phyloP scores from a whole-genome alignment of 805 yeast genomes.

The Kodamaea kakaduensis region DNA sequence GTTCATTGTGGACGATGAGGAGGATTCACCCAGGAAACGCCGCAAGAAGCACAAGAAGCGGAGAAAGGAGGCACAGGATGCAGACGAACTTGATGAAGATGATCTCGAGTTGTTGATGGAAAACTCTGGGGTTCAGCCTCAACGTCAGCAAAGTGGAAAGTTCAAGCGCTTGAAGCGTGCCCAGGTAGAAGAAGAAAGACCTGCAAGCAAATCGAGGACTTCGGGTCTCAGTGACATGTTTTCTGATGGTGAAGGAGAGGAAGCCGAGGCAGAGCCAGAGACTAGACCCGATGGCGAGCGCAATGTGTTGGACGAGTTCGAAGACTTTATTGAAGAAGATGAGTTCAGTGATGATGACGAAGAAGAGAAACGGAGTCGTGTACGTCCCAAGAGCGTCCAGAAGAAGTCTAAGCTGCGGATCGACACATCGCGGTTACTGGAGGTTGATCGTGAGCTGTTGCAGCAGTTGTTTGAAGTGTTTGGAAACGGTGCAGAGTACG shows the following conservation, averaged over 20 bases:
- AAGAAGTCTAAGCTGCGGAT: conserved; percentile 40
- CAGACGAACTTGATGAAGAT: conserved; percentile 85
- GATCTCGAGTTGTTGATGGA: conserved; percentile 90
- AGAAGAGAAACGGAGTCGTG: conserved; percentile 30
- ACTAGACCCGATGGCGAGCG: conserved; percentile 19
- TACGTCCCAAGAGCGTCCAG: conserved; percentile 30
- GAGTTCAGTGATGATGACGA: conserved; percentile 84
- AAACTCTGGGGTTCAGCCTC: conserved; percentile 72
- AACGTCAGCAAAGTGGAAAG: conserved; percentile 35
- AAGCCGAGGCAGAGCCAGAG: conserved; percentile 19
- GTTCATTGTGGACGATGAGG: conserved; percentile 87
- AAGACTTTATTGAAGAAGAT: conserved; percentile 96
- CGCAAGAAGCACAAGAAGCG: conserved; percentile 41
- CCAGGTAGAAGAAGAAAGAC: conserved; percentile 34
- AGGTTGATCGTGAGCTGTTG: conserved; percentile 81
- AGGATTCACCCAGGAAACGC: conserved; percentile 17
- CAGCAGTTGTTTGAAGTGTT: conserved; percentile 92
- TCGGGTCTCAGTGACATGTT: conserved; percentile 62
- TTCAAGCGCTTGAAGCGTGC: conserved; percentile 86
- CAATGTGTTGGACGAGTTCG: conserved; percentile 73
- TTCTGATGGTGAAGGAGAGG: conserved; percentile 50
- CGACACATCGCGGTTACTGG: conserved; percentile 56
- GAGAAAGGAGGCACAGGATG: conserved; percentile 40
- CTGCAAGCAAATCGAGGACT: conserved; percentile 12
- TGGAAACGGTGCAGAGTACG: conserved; percentile 96